A percentile compares a stretch with the other conserved stretches of the same genome.
phyloP scores from a whole-genome alignment of 345 rosid species.

The Cardamine resedifolia region DNA sequence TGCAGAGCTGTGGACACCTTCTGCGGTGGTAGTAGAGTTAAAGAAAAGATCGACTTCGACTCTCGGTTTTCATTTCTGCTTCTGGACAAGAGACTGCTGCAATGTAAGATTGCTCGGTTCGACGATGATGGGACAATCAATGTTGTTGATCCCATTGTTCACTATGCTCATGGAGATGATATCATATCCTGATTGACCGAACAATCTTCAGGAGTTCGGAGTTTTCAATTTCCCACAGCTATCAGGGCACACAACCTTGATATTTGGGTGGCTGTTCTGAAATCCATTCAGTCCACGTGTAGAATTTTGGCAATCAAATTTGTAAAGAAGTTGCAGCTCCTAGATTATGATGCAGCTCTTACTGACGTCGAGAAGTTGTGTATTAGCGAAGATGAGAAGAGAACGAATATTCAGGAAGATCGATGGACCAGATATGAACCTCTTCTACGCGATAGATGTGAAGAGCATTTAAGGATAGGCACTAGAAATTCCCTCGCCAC shows the following conservation, averaged over 20 bases:
- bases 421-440: background rate
- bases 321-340: background rate
- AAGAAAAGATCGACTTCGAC: background rate
- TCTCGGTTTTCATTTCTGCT: background rate
- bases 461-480: background rate
- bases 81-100: background rate
- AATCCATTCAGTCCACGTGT: background rate
- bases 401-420: background rate
- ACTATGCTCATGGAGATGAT: background rate
- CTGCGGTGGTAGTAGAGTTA: background rate
- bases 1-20: background rate
- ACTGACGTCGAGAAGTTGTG: background rate
- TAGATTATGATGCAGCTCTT: background rate
- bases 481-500: background rate
- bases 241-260: constrained; percentile 13
- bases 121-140: background rate
- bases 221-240: background rate
- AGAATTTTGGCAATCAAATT: background rate
- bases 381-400: background rate
- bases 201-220: background rate
- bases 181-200: background rate
- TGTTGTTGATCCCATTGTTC: background rate
- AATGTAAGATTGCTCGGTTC: background rate
- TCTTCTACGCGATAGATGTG: background rate
- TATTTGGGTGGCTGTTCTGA: constrained; percentile 13